Percentiles rank a stretch among this genome's conserved stretches.
Evolutionary conservation across 352 stramenopile species (phyloP).

Genomic region (Thraustochytrium sp.): DNA sequence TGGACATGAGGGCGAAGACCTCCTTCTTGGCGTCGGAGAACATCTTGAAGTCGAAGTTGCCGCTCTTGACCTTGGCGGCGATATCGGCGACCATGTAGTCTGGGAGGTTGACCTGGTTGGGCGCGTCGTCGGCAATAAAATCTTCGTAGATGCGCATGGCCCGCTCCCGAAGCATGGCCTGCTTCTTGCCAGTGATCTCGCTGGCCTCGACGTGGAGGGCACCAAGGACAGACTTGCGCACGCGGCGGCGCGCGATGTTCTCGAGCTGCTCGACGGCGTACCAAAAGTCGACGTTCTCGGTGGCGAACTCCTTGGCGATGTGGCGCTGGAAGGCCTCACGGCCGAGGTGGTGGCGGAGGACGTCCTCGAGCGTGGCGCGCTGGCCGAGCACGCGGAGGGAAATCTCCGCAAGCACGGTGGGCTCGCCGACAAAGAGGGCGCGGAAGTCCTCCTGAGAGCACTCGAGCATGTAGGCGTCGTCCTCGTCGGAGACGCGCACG

Average conservation of each 20-base stretch:
- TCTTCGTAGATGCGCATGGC: conserved; percentile 7
- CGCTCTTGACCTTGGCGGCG: not conserved
- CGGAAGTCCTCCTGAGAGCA: conserved; percentile 41
- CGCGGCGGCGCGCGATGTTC: not conserved
- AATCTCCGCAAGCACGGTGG: conserved; percentile 29
- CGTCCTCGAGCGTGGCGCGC: conserved; percentile 9
- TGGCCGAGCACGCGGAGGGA: conserved; percentile 31
- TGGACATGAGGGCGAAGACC: conserved; percentile 42
- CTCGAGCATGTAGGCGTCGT: conserved; percentile 30
- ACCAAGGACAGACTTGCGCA: conserved; percentile 36
- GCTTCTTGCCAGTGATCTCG: conserved; percentile 11
- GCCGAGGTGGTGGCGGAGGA: conserved; percentile 34
- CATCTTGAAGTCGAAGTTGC: conserved; percentile 36
- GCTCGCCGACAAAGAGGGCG: conserved; percentile 37
- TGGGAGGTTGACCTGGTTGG: conserved; percentile 4
- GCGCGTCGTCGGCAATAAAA: conserved; percentile 18
- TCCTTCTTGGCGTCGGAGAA: conserved; percentile 40
- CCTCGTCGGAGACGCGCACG: not conserved
- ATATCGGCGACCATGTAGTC: not conserved
- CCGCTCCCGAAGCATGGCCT: conserved; percentile 10
- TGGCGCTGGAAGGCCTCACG: conserved; percentile 34
- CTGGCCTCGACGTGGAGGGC: conserved; percentile 19
- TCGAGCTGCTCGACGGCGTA: conserved; percentile 37
- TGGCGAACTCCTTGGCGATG: conserved; percentile 40
- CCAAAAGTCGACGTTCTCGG: conserved; percentile 42